phyloP scores from a whole-genome alignment of 2,329 filamentous ascomycete species.

The Colletotrichum orchidophilum region DNA sequence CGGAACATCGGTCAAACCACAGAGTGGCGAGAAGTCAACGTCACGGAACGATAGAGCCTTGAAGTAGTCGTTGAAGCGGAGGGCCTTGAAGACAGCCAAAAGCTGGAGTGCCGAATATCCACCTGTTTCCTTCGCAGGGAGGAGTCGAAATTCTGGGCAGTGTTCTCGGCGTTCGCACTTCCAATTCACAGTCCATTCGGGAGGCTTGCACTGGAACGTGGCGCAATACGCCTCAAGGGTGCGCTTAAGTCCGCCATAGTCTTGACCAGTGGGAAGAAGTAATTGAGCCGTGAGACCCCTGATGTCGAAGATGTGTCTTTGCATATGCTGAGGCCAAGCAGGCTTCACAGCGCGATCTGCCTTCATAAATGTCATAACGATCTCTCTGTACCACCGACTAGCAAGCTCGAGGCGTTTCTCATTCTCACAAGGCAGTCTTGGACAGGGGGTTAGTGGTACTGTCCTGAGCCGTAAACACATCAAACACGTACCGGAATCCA shows the following conservation, averaged over 20 bases:
- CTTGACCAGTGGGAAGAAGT: constrained; percentile 63
- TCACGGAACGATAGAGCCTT: constrained; percentile 64
- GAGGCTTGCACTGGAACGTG: constrained; percentile 59
- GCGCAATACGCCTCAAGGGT: constrained; percentile 65
- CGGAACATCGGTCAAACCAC: constrained; percentile 52
- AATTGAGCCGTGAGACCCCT: constrained; percentile 62
- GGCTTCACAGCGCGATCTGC: constrained; percentile 66
- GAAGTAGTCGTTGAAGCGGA: constrained; percentile 69
- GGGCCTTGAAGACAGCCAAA: constrained; percentile 64
- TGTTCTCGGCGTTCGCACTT: constrained; percentile 53
- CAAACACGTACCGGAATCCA: constrained; percentile 57
- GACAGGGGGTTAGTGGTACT: constrained; percentile 26
- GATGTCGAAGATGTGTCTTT: constrained; percentile 62
- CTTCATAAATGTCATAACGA: constrained; percentile 63
- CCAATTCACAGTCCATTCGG: constrained; percentile 63
- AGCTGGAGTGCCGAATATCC: constrained; percentile 61
- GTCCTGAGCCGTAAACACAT: constrained; percentile 32
- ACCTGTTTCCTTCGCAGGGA: constrained; percentile 50
- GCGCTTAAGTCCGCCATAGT: constrained; percentile 63
- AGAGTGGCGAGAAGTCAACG: constrained; percentile 57
- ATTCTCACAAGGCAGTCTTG: constrained; percentile 22
- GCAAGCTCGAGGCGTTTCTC: constrained; percentile 60
- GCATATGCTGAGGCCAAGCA: constrained; percentile 66
- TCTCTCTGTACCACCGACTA: constrained; percentile 62
- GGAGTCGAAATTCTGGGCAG: constrained; percentile 63